A percentile compares a stretch with the other conserved stretches of the same genome.
Evolutionary conservation across 108 stramenopile species (phyloP).

Genomic region (Pseudonitzschia multiseries): DNA sequence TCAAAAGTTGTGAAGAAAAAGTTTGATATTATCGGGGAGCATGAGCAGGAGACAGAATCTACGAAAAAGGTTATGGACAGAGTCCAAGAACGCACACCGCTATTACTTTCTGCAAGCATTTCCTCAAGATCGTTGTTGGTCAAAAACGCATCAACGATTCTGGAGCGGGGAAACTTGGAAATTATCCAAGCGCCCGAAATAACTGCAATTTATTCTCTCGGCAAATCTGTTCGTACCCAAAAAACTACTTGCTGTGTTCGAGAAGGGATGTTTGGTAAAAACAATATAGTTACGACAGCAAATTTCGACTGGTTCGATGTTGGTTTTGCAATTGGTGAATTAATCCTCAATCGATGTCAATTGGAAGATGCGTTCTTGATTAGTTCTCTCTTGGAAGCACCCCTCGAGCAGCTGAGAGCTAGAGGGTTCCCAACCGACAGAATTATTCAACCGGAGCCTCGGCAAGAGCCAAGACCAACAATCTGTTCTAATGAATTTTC

Average conservation of each 20-base stretch:
- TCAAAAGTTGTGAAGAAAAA: slow-evolving; percentile 62
- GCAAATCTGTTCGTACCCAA: slow-evolving; percentile 36
- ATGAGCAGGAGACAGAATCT: slow-evolving; percentile 34
- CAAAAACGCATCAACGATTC: slow-evolving; percentile 44
- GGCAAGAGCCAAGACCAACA: too few species aligned
- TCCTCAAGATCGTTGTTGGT: slow-evolving; percentile 70
- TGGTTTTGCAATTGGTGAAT: slow-evolving; percentile 62
- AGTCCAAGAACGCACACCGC: slow-evolving; percentile 60
- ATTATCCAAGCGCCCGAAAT: slow-evolving; percentile 52
- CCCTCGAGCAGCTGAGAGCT: slow-evolving; percentile 62
- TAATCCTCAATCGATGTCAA: slow-evolving; percentile 72
- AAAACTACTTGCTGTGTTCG: slow-evolving; percentile 59
- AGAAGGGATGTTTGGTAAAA: slow-evolving; percentile 24
- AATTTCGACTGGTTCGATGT: slow-evolving; percentile 81
- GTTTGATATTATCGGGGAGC: slow-evolving; percentile 57
- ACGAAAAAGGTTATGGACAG: slow-evolving; percentile 50
- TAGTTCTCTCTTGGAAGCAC: slow-evolving; percentile 65
- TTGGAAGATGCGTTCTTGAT: slow-evolving; percentile 79
- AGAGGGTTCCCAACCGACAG: slow-evolving; percentile 79
- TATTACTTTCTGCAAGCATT: slow-evolving; percentile 65
- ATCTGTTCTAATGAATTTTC: too few species aligned
- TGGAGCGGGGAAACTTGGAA: slow-evolving; percentile 47
- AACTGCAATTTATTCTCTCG: slow-evolving; percentile 62
- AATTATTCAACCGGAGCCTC: slow-evolving; percentile 49
- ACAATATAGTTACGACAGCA: slow-evolving; percentile 48